Evolutionary conservation across 192 early-diverging fungal species (phyloP), one percentile per base, ranked within the genome.

Genomic region (Glomus cerebriforme): DNA sequence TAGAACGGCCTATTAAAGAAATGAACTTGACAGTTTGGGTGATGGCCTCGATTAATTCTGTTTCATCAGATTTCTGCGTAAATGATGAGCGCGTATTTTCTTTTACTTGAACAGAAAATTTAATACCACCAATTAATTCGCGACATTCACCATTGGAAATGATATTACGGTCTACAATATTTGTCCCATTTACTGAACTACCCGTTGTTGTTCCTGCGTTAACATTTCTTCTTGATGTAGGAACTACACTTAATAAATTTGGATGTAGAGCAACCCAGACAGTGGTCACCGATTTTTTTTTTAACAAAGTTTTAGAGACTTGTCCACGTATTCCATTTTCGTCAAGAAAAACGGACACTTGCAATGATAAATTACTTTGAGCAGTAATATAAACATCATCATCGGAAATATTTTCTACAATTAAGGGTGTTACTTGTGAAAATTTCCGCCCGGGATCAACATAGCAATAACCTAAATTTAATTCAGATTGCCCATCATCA

Each of bases 381-480:
- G 90, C 93, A 17, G 90, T 90, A n/a, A 95, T 87, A 60, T 87
- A 86, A 1, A 95, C 35, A n/a, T 88, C 85, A 58, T 92, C 85
- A 26, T 89, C 87, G 0, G 92, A 89, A 32, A 90, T 85, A 75
- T 96, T 96, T 58, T 92, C 86, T 0, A 96, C 85, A 13, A 88
- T 75, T 29, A 95, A 83, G 19, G 93, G 88, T 0, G 90, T 86
- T 1, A 95, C 89, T 71, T 91, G 91, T 5, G 94, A 92, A 75
- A 88, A 96, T 81, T 92, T 93, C 22, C 87, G 86, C 2, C 88
- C 85, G 1, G 90, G 84, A 78, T 95, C 93, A 1, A 95, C 88
- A 79, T 95, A 96, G 63, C 94, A 96, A 63, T 90, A 90, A 0
- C 94, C 94, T 37, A 96, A 87, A 81, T 96, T 92, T 43, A 96